Evolutionary conservation across 257 asterid genomes (phyloP).

Genomic region (Hygrophila difformis): DNA sequence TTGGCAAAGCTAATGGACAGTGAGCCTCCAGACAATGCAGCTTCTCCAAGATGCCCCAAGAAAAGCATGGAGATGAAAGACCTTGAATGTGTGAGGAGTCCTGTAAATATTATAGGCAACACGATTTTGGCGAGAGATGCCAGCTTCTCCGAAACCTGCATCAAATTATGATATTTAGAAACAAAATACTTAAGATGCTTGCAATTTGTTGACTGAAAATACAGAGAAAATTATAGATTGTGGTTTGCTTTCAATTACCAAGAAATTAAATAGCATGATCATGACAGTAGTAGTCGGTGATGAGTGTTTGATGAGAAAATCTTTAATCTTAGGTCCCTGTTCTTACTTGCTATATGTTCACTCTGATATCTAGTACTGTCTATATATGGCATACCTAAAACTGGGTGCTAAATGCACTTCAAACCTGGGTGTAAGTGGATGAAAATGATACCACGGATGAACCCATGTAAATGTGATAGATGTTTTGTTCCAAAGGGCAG

Average conservation of each 20-base stretch:
- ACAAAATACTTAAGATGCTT: constrained; percentile 6
- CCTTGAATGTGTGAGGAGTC: constrained; percentile 32
- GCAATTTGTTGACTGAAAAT: neutral
- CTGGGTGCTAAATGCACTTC: constrained; percentile 13
- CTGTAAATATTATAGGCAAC: constrained; percentile 26
- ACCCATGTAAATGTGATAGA: too few relatives aligned
- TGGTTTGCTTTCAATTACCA: constrained; percentile 13
- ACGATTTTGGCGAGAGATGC: constrained; percentile 17
- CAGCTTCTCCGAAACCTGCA: constrained; percentile 37
- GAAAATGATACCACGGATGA: too few relatives aligned
- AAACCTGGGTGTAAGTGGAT: constrained; percentile 14
- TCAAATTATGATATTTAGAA: neutral
- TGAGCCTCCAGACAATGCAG: constrained; percentile 36
- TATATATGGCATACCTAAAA: constrained; percentile 6
- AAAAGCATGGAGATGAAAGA: constrained; percentile 42
- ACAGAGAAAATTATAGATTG: constrained; percentile 6
- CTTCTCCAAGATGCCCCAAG: constrained; percentile 41
- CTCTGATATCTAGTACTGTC: neutral
- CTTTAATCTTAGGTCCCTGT: constrained; percentile 9
- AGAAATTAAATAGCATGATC: constrained; percentile 17
- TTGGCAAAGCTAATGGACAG: constrained; percentile 36
- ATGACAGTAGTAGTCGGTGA: too few relatives aligned
- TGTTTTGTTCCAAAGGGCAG: too few relatives aligned
- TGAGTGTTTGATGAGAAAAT: constrained; percentile 5
- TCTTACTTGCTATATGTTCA: neutral